Evolutionary conservation across 148 eudicot genomes (phyloP).

Genomic region (Tetragonia tetragonoides): DNA sequence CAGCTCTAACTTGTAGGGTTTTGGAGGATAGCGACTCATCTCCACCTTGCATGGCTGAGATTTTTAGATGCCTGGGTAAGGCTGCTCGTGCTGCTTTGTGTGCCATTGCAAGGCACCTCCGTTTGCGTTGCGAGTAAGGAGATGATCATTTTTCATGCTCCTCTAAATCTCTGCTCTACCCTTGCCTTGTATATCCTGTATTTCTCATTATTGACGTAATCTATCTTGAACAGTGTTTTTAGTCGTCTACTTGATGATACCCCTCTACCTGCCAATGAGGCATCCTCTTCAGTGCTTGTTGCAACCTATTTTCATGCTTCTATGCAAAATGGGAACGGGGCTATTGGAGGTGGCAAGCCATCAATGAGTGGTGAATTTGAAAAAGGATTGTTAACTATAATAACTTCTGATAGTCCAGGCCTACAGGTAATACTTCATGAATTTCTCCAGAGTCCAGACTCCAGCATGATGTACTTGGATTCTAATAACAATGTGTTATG

Average conservation of each 20-base stretch:
- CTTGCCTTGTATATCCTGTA: neutral
- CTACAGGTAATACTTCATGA: constrained; percentile 54
- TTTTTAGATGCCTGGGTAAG: constrained; percentile 83
- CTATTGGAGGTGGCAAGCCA: constrained; percentile 55
- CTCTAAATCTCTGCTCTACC: neutral
- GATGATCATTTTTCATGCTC: neutral
- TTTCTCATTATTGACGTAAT: neutral
- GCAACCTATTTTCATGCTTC: constrained; percentile 55
- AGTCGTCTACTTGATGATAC: constrained; percentile 81
- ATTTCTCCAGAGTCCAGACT: neutral
- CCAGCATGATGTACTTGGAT: neutral
- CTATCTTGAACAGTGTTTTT: constrained; percentile 54
- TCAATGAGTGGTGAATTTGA: constrained; percentile 59
- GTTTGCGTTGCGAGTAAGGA: constrained; percentile 83
- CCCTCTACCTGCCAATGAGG: constrained; percentile 70
- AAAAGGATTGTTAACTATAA: constrained; percentile 73
- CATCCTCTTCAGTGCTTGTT: constrained; percentile 82
- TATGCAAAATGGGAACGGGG: constrained; percentile 61
- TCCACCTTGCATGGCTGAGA: constrained; percentile 88
- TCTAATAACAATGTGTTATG: neutral
- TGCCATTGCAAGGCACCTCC: constrained; percentile 85
- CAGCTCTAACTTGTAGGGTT: constrained; percentile 56
- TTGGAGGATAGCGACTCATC: constrained; percentile 79
- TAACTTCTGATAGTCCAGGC: constrained; percentile 76
- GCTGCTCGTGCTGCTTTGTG: constrained; percentile 76